Evolutionary conservation across 208 protist genomes (phyloP), one percentile per base, ranked within the genome.

Genomic region (Leptomonas seymouri): DNA sequence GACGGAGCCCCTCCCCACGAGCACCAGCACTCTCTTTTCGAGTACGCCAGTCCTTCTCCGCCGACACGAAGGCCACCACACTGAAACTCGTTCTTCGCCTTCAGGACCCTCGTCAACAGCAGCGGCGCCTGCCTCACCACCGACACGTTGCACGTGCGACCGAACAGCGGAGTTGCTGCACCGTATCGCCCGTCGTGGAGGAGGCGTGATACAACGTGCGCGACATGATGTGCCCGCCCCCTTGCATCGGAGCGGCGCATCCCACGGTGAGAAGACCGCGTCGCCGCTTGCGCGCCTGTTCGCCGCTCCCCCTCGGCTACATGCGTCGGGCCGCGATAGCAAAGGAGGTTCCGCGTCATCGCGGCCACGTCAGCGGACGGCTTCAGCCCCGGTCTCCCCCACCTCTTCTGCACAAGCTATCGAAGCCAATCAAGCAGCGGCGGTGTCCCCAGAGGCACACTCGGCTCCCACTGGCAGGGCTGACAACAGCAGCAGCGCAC

Each of bases 81-180:
- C n/a, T 3, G 45, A 49, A 3, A 16, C 3, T 2, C 45, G 9
- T 48, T 16, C 44, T 18, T 4, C 44, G 16, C 44, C 11, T 2
- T 48, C 50, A 6, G 3, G 11, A 31, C 28, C 25, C 21, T 27
- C 51, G 20, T 57, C 28, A 14, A 16, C 27, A 14, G 9, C 6
- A 16, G 16, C 51, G 2, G 21, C 51, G 14, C 25, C 58, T 42
- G 20, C 42, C 11, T 31, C 58, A 36, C 4, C 25, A 25, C 21
- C 36, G 30, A 12, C n/a, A 21, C 64, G 14, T 11, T 34, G 21
- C n/a, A 59, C 18, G 61, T 25, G 61, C 7, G 53, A 49, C 15
- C 41, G 64, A 5, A 76, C 71, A 20, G 48, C 56, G 18, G 71
- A 76, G 41, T 48, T 76, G 20, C 57, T 76, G 36, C 71, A 57